Percentiles rank a stretch among this genome's conserved stretches.
phyloP scores from a whole-genome alignment of 495 filamentous ascomycete species.

The Rhypophila decipiens region DNA sequence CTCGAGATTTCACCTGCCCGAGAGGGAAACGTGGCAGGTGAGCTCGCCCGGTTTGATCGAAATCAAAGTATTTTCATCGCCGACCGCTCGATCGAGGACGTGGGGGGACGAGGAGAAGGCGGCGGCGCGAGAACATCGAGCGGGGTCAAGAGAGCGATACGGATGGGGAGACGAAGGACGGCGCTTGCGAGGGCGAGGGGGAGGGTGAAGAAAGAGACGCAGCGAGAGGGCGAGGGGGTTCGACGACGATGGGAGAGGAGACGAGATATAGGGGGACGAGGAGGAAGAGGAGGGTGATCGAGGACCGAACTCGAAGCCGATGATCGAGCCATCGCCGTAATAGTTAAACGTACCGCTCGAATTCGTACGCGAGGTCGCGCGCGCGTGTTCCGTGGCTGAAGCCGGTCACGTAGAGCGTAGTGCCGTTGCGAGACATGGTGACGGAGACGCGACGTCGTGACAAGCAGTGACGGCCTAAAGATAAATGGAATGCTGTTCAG shows the following conservation, averaged over 20 bases:
- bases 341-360: slow-evolving; percentile 72
- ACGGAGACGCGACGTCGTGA: neutral
- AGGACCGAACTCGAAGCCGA: slow-evolving; percentile 35
- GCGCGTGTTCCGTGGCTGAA: slow-evolving; percentile 99
- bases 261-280: slow-evolving; percentile 27
- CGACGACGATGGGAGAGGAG: slow-evolving; percentile 38
- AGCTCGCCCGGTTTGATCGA: slow-evolving; percentile 32
- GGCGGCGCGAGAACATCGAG: slow-evolving; percentile 23
- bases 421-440: slow-evolving; percentile 85
- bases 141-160: slow-evolving; percentile 13
- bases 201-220: slow-evolving; percentile 29
- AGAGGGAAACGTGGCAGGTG: slow-evolving; percentile 11
- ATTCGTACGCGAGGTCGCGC: slow-evolving; percentile 99
- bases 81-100: slow-evolving; percentile 53
- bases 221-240: slow-evolving; percentile 29
- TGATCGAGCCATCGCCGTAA: slow-evolving; percentile 39
- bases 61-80: slow-evolving; percentile 24
- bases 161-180: slow-evolving; percentile 21
- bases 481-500: slow-evolving; percentile 1
- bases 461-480: slow-evolving; percentile 9
- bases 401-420: slow-evolving; percentile 93
- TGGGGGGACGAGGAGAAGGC: slow-evolving; percentile 14
- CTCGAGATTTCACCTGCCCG: slow-evolving; percentile 20
- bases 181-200: slow-evolving; percentile 27
- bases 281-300: slow-evolving; percentile 26